Base-by-base conservation (phyloP, 148 eudicot species). In the Suaeda aralocaspica region DNA sequence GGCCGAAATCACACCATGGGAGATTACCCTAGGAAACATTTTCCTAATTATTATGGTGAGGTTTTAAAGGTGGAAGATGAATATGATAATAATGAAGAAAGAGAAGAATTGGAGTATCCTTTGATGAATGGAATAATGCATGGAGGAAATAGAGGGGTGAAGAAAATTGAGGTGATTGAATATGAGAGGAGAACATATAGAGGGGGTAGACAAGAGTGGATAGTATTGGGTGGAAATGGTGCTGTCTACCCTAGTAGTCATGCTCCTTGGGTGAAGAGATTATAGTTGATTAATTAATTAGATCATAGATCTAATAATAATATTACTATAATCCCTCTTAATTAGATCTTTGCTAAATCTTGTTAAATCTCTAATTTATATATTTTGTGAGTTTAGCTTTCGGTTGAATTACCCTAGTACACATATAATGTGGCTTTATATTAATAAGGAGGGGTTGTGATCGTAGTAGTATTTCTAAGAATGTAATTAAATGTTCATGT, bases 181-280 rank as follows among this genome's bases (percentile, higher is more conserved):
- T 61, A 61, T 34, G 74, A 61, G 34, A 61, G 51, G 72, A 67
- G 16, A 28, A 70, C 42, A n/a, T 46, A 31, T 31, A 63, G 33
- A 49, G 58, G 57, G 3, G 67, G 6, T 13, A 8, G 36, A 0
- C 22, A 22, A 50, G 39, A 68, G 24, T 68, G 72, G 72, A 53
- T 7, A 55, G 31, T 68, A 11, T 33, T 67, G 58, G 26, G 45
- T 50, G 45, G 44, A 14, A 65, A 28, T 48, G 69, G 25, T 66
- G 30, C 56, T 48, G 41, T 22, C 22, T 45, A 45, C 56, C 69
- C 69, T 25, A 66, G 51, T 11, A 30, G 5, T 50, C 11, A 33
- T 19, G 45, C 71, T 46, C 68, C 53, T 6, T 25, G 68, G 55
- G 68, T 46, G 13, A 55, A 56, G 63, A 33, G 72, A 8, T 68